These are phyloP conservation scores for Filosporella fistucella DNA, from an alignment of 495 filamentous ascomycete species.

Conservation along the genomic window DNA sequence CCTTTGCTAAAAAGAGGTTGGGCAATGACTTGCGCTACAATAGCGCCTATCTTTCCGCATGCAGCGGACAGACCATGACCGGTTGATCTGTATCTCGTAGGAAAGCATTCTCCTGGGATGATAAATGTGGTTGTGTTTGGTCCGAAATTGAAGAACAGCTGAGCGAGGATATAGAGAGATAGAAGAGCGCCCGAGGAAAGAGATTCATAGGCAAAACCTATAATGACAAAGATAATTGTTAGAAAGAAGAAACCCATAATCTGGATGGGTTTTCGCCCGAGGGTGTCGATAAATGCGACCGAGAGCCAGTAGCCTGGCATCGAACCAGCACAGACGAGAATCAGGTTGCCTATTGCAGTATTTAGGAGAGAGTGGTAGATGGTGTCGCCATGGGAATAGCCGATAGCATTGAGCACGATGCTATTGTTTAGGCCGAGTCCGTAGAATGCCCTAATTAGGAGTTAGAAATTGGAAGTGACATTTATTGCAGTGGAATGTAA, in stretches of 20 bases:
- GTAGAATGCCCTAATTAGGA: conserved; percentile 50
- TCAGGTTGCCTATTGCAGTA: conserved; percentile 70
- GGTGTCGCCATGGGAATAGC: conserved; percentile 41
- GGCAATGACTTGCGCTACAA: conserved; percentile 52
- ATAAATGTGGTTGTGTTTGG: conserved; percentile 90
- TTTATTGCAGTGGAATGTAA: no score
- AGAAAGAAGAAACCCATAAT: conserved; percentile 69
- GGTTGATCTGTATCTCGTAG: conserved; percentile 79
- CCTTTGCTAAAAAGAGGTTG: conserved; percentile 41
- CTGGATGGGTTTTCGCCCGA: conserved; percentile 81
- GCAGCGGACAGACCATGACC: conserved; percentile 84
- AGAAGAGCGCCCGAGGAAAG: conserved; percentile 47
- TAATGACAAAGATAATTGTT: conserved; percentile 67
- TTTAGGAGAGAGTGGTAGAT: conserved; percentile 64
- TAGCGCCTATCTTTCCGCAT: conserved; percentile 55
- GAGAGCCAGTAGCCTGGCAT: conserved; percentile 80
- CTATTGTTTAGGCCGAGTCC: conserved; percentile 75
- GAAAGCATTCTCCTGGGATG: conserved; percentile 86
- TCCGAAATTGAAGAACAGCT: conserved; percentile 41
- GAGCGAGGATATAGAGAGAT: conserved; percentile 73
- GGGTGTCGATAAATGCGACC: conserved; percentile 61
- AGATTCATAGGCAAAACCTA: conserved; percentile 68
- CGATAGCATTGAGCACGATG: conserved; percentile 63
- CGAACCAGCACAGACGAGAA: conserved; percentile 69
- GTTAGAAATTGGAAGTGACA: no score